These are phyloP conservation scores for barrel medic (Medicago truncatula) DNA, from an alignment of 306 rosid species.

Conservation along the genomic window MtrunA17r5.0-ANR NC_053042.1:6658001-6658500, in stretches of 20 bases:
- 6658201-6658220: no score
- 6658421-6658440: slow-evolving; percentile 66
- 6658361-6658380: slow-evolving; percentile 15
- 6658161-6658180: no score
- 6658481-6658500: slow-evolving; percentile 60
- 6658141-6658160: no score
- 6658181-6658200: no score
- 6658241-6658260: not conserved
- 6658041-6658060: no score
- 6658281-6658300: not conserved
- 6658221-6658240: no score
- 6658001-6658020: no score
- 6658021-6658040: no score
- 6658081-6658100: no score
- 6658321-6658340: not conserved
- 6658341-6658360: slow-evolving; percentile 10
- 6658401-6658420: slow-evolving; percentile 65
- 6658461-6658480: slow-evolving; percentile 55
- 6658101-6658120: no score
- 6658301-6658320: not conserved
- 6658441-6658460: slow-evolving; percentile 59
- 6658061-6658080: no score
- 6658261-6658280: not conserved
- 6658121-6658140: no score
- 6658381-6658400: slow-evolving; percentile 31